Base-by-base conservation (phyloP, 2,329 filamentous ascomycete species). In the Claviceps sp. region DNA sequence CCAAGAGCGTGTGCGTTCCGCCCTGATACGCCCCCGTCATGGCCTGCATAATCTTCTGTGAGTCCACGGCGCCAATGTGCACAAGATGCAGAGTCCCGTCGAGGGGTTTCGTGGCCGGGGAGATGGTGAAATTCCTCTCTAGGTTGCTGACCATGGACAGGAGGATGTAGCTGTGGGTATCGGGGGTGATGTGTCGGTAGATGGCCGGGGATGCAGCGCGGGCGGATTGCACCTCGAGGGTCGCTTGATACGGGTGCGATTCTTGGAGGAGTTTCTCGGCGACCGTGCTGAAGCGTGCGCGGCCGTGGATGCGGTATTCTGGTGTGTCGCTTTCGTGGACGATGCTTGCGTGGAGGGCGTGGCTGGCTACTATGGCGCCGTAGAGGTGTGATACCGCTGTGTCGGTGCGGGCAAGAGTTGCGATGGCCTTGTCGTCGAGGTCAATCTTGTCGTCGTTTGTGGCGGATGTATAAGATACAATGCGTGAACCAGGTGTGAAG, bases 291-390 rank as follows among this genome's bases (percentile, higher is more conserved):
- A 97, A 97, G 20, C 91, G 78, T 63, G 85, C 79, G 37, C 75
- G 74, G 13, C 91, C 91, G 61, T 85, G 83, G 58, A 80, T 78
- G 55, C 91, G 84, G 67, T 91, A 91, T 57, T 81, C 84, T 0
- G 79, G 72, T 0, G 90, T 94, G 66, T 97, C 91, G 66, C 86
- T 93, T 70, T 96, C 89, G 59, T 87, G 89, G 22, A 97, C 88
- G 3, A 97, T 76, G 43, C 84, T 82, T 34, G 90, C 87, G 62
- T 97, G 91, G 61, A 97, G 81, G 20, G 86, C 91, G 77, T 94
- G 95, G 65, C 86, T 93, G 45, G 84, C 84, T 2, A 97, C 90
- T 22, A 96, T 88, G 24, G 85, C 85, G 26, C 88, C 90, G 60
- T 85, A 78, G 24, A 85, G 70, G 46, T 67, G 64, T 0, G 64